A percentile compares a stretch with the other conserved stretches of the same genome.
phyloP scores from a whole-genome alignment of 179 eudicot genomes.

The Silene coronaria region DNA sequence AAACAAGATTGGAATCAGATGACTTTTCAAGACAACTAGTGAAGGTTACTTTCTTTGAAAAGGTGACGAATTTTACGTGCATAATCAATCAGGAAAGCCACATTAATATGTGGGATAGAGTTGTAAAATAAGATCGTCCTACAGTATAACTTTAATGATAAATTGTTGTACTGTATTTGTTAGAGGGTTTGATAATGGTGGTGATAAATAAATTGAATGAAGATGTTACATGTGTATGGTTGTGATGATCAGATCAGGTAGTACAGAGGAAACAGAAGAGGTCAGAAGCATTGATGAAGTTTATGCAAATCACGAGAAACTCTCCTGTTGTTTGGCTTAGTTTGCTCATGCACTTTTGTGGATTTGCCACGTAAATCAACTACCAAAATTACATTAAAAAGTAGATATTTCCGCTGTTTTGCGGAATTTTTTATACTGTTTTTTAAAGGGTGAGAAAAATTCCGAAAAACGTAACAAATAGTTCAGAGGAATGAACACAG shows the following conservation, averaged over 20 bases:
- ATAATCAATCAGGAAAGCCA: not conserved
- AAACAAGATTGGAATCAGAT: constrained; percentile 2
- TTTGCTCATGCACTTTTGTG: constrained; percentile 6
- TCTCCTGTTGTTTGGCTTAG: not conserved
- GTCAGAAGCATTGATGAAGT: not conserved
- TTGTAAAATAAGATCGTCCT: too few relatives aligned
- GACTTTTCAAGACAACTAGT: constrained; percentile 16
- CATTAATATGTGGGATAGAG: too few relatives aligned
- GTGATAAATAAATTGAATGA: not conserved
- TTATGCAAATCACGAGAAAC: not conserved
- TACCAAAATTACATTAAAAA: not conserved
- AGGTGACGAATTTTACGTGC: constrained; percentile 4
- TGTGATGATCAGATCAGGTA: not conserved
- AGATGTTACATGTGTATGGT: not conserved
- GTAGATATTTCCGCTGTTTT: too few relatives aligned
- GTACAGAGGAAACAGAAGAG: not conserved
- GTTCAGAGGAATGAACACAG: too few relatives aligned
- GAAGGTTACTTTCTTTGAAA: constrained; percentile 7
- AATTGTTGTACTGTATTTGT: too few relatives aligned
- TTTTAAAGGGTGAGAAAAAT: too few relatives aligned
- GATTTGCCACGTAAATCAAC: not conserved
- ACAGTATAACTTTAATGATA: too few relatives aligned
- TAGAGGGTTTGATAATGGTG: too few relatives aligned
- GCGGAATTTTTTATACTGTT: too few relatives aligned
- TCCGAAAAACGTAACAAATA: too few relatives aligned